A percentile compares a stretch with the other conserved stretches of the same genome.
phyloP scores from a whole-genome alignment of 257 asterid genomes.

The Solanum ossicruentum region DNA sequence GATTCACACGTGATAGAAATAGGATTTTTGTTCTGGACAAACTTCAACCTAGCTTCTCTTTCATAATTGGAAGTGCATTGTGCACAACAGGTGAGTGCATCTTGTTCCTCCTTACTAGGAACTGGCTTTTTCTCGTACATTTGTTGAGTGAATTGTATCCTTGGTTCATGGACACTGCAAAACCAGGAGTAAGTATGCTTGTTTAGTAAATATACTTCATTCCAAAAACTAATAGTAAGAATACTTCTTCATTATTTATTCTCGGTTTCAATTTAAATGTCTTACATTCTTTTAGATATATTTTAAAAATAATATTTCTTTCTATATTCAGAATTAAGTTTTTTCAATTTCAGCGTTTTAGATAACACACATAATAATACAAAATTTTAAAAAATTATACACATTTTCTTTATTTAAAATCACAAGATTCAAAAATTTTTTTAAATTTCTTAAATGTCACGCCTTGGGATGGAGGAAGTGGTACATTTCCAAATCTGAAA shows the following conservation, averaged over 20 bases:
- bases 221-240: background rate
- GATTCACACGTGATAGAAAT: conserved; percentile 3
- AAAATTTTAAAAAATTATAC: too few species aligned
- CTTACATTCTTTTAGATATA: background rate
- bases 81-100: conserved; percentile 45
- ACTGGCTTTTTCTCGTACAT: conserved; percentile 26
- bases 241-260: too few species aligned
- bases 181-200: background rate
- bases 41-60: conserved; percentile 36
- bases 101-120: conserved; percentile 26
- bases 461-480: background rate
- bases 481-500: background rate
- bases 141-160: conserved; percentile 22
- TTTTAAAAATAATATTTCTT: background rate
- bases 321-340: too few species aligned
- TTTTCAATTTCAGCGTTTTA: too few species aligned
- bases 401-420: too few species aligned
- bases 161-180: conserved; percentile 43
- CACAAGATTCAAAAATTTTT: too few species aligned
- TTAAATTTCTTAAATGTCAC: too few species aligned
- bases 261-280: background rate
- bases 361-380: background rate
- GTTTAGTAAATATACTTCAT: background rate
- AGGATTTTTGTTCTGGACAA: conserved; percentile 11
- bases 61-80: conserved; percentile 65